Conservation (phyloP, 2,329 filamentous ascomycete species). For the Neonectria coccinea region DNA sequence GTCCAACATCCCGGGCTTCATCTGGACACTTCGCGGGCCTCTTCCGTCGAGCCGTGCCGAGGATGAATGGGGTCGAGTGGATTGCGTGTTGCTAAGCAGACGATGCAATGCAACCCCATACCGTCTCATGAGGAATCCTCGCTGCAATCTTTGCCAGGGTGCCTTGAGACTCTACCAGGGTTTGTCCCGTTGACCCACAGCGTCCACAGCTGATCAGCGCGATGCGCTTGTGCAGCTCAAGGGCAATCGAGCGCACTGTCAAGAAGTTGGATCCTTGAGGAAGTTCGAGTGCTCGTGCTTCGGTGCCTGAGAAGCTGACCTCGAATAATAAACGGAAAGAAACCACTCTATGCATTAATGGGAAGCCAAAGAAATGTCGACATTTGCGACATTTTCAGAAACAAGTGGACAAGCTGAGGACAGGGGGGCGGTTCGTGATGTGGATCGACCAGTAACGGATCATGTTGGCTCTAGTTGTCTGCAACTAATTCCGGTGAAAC, state of each 20-base stretch:
- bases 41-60: no score
- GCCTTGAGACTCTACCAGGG: neutral
- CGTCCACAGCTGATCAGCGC: neutral
- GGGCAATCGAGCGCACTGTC: neutral
- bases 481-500: neutral
- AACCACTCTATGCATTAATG: neutral
- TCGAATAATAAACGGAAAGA: neutral
- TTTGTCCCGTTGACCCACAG: neutral
- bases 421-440: neutral
- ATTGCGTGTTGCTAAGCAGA: neutral
- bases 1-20: neutral
- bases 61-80: neutral
- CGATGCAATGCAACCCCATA: constrained; percentile 1
- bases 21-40: neutral
- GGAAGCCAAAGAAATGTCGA: neutral
- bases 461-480: neutral
- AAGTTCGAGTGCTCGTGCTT: neutral
- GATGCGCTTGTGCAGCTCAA: neutral
- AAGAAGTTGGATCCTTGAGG: neutral
- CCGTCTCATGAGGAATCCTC: neutral
- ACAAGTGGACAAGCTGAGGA: neutral
- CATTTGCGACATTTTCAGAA: neutral
- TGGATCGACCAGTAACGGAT: neutral
- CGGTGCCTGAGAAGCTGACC: neutral
- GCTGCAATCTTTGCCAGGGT: neutral